Percentiles rank a stretch among this genome's conserved stretches.
Evolutionary conservation across 805 yeast species (phyloP).

Genomic region (Barnettozyma wickerhamii): DNA sequence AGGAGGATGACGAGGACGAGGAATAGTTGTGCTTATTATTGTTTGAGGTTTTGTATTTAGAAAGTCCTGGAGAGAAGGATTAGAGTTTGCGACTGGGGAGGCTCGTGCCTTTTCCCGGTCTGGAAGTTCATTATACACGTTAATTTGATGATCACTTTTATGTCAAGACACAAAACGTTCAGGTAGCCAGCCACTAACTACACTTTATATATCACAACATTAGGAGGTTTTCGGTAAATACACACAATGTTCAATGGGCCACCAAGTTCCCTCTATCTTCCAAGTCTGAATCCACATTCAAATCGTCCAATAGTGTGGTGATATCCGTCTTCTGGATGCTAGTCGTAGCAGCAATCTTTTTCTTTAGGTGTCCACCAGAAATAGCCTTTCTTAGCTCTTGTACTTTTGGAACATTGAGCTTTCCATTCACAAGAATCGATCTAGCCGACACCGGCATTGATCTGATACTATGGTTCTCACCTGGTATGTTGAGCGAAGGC

Average conservation of each 20-base stretch:
- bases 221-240: too few relatives aligned
- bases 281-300: slow-evolving; percentile 17
- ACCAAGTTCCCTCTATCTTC: slow-evolving; percentile 19
- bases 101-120: too few relatives aligned
- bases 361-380: slow-evolving; percentile 13
- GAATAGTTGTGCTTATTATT: neutral
- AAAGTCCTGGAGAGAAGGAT: too few relatives aligned
- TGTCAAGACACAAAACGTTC: too few relatives aligned
- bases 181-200: too few relatives aligned
- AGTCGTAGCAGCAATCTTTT: slow-evolving; percentile 4
- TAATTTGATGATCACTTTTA: too few relatives aligned
- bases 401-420: slow-evolving; percentile 23
- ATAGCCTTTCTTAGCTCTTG: slow-evolving; percentile 24
- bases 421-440: slow-evolving; percentile 20
- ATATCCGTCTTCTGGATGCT: slow-evolving; percentile 20
- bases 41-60: too few relatives aligned
- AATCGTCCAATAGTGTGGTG: slow-evolving; percentile 20
- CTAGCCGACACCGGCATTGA: slow-evolving; percentile 27
- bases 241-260: slow-evolving; percentile 2
- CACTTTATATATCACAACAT: too few relatives aligned
- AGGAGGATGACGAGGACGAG: slow-evolving; percentile 19
- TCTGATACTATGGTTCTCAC: slow-evolving; percentile 21
- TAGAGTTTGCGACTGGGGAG: too few relatives aligned
- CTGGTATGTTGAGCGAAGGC: neutral
- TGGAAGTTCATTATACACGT: too few relatives aligned